Conservation (phyloP, 2,329 filamentous ascomycete species). For the Pseudogymnoascus sp. region DNA sequence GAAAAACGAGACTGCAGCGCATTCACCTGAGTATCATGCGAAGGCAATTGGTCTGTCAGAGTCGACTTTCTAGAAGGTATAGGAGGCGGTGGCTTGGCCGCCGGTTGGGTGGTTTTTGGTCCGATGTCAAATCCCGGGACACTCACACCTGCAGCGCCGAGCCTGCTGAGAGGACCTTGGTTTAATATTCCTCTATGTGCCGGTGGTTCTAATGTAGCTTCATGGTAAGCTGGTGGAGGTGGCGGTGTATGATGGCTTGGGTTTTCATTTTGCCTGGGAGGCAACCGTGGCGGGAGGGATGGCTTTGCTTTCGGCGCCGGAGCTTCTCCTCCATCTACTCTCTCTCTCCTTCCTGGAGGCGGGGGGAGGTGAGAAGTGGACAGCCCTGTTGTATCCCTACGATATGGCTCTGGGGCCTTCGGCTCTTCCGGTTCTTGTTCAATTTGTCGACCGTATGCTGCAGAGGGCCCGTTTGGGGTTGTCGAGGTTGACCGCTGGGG, state of each 20-base stretch:
- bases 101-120: constrained; percentile 23
- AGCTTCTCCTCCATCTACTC: constrained; percentile 20
- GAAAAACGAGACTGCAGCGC: constrained; percentile 30
- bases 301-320: constrained; percentile 21
- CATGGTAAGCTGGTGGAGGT: constrained; percentile 31
- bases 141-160: constrained; percentile 54
- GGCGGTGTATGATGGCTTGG: constrained; percentile 26
- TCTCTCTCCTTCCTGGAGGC: constrained; percentile 42
- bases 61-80: constrained; percentile 16
- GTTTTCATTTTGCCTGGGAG: constrained; percentile 35
- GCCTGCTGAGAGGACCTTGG: constrained; percentile 42
- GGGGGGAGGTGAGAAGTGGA: constrained; percentile 49
- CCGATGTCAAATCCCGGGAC: constrained; percentile 59
- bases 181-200: constrained; percentile 27
- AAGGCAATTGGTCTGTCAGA: constrained; percentile 12
- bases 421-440: constrained; percentile 23
- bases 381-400: constrained; percentile 51
- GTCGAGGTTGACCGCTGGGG: neutral
- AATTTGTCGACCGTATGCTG: constrained; percentile 8
- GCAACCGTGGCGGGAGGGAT: constrained; percentile 50
- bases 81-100: constrained; percentile 27
- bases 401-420: constrained; percentile 45
- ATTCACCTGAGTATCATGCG: constrained; percentile 21
- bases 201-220: constrained; percentile 19
- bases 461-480: neutral